A percentile compares a stretch with the other conserved stretches of the same genome.
Evolutionary conservation across 1,139 yeast species (phyloP).

Genomic region (Debaryomycetaceae sp.): DNA sequence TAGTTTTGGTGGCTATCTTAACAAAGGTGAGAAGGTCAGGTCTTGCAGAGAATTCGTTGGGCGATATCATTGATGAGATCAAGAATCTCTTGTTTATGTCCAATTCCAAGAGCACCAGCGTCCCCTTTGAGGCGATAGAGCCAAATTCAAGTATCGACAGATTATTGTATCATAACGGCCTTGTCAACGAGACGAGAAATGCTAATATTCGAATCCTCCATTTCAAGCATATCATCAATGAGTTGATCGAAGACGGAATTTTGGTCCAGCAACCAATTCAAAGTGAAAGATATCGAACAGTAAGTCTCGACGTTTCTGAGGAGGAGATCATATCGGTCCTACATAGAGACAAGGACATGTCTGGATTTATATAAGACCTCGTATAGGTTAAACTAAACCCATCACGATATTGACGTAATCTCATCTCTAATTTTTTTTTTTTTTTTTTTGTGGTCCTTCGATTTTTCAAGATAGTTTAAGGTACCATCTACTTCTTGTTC

Average conservation of each 20-base stretch:
- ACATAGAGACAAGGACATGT: conserved; percentile 45
- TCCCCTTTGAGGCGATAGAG: conserved; percentile 13
- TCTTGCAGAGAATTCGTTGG: conserved; percentile 64
- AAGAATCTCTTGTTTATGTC: conserved; percentile 34
- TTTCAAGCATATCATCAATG: conserved; percentile 54
- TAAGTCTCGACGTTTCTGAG: conserved; percentile 65
- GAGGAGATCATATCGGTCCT: conserved; percentile 65
- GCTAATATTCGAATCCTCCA: conserved; percentile 36
- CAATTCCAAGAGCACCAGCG: conserved; percentile 19
- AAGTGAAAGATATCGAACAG: conserved; percentile 63
- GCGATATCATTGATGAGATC: conserved; percentile 78
- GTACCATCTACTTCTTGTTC: neutral
- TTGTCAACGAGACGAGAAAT: conserved; percentile 9
- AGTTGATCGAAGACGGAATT: conserved; percentile 76
- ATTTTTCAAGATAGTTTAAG: neutral
- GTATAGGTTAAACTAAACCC: neutral
- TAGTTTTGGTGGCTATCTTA: conserved; percentile 66
- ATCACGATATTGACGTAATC: neutral
- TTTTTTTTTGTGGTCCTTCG: neutral
- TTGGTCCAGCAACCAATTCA: conserved; percentile 61
- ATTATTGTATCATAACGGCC: conserved; percentile 26
- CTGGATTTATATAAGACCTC: conserved; percentile 6
- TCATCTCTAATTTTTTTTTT: neutral
- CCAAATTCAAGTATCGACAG: conserved; percentile 16
- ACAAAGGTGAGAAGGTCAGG: conserved; percentile 67